These are phyloP conservation scores for Boletus barrowsii DNA, from an alignment of 768 basidiomycete species.

Conservation along the genomic window DNA sequence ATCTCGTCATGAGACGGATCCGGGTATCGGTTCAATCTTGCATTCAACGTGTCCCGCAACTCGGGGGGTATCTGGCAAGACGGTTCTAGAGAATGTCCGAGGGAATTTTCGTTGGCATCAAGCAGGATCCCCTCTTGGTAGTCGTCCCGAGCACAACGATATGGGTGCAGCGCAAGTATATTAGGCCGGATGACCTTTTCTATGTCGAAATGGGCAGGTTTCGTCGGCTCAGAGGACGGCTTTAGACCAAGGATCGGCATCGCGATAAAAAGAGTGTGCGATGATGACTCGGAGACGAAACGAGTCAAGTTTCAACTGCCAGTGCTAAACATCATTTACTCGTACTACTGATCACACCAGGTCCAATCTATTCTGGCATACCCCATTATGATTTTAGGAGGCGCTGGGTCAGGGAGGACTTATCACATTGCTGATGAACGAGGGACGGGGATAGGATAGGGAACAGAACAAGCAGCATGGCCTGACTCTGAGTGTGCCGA, in stretches of 20 bases:
- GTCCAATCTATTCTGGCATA: too few species aligned
- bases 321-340: too few species aligned
- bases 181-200: slow-evolving; percentile 88
- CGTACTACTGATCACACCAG: too few species aligned
- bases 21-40: slow-evolving; percentile 87
- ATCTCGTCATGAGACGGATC: slow-evolving; percentile 83
- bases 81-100: slow-evolving; percentile 75
- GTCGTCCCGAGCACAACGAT: slow-evolving; percentile 95
- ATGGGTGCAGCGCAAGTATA: slow-evolving; percentile 87
- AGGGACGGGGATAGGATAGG: too few species aligned
- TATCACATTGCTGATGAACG: too few species aligned
- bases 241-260: slow-evolving; percentile 69
- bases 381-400: too few species aligned
- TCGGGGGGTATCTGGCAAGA: slow-evolving; percentile 31
- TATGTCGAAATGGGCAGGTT: slow-evolving; percentile 82
- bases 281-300: background rate
- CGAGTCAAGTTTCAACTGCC: too few species aligned
- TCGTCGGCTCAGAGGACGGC: slow-evolving; percentile 38
- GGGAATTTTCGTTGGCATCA: slow-evolving; percentile 96
- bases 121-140: slow-evolving; percentile 88
- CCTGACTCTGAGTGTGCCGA: too few species aligned
- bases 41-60: slow-evolving; percentile 37
- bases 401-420: too few species aligned
- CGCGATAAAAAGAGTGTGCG: background rate
- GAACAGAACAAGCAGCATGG: too few species aligned